A percentile compares a stretch with the other conserved stretches of the same genome.
phyloP scores from a whole-genome alignment of 2,329 filamentous ascomycete species.

The Coniochaeta ligniaria region DNA sequence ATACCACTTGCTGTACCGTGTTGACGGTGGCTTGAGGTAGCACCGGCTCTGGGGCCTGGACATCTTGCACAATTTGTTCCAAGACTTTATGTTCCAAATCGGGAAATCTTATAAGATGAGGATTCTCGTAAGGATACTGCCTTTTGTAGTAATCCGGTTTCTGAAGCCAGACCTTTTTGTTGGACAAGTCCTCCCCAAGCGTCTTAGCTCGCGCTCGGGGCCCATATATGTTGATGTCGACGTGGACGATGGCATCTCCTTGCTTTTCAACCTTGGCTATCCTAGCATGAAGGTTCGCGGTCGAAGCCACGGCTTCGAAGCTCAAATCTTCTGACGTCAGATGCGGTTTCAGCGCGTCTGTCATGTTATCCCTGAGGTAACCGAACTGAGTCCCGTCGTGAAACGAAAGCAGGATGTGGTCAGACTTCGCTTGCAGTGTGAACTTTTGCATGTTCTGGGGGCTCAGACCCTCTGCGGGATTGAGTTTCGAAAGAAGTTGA shows the following conservation, averaged over 20 bases:
- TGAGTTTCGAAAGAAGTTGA: neutral
- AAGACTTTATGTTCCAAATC: conserved; percentile 9
- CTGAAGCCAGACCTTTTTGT: conserved; percentile 25
- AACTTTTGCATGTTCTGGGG: conserved; percentile 6
- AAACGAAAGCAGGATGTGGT: conserved; percentile 15
- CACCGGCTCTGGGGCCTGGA: conserved; percentile 2
- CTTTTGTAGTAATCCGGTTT: conserved; percentile 16
- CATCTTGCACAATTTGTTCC: conserved; percentile 5
- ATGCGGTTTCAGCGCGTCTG: conserved; percentile 11
- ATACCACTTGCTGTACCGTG: conserved; percentile 7
- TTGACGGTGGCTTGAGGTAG: neutral
- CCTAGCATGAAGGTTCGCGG: conserved; percentile 11
- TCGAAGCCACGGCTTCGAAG: conserved; percentile 15
- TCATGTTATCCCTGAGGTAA: conserved; percentile 12
- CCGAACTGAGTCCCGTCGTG: conserved; percentile 15
- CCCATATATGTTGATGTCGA: conserved; percentile 31
- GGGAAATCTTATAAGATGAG: conserved; percentile 16
- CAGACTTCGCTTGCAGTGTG: conserved; percentile 8
- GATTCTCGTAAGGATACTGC: conserved; percentile 20
- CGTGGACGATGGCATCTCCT: conserved; percentile 18
- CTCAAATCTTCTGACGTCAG: conserved; percentile 8
- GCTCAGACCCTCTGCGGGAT: neutral
- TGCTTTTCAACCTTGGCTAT: conserved; percentile 18
- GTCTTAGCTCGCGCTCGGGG: conserved; percentile 8
- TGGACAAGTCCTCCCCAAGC: conserved; percentile 21